A percentile compares a stretch with the other conserved stretches of the same genome.
Conservation (phyloP, 139 green algal genomes). For the Micractinium conductrix region DNA sequence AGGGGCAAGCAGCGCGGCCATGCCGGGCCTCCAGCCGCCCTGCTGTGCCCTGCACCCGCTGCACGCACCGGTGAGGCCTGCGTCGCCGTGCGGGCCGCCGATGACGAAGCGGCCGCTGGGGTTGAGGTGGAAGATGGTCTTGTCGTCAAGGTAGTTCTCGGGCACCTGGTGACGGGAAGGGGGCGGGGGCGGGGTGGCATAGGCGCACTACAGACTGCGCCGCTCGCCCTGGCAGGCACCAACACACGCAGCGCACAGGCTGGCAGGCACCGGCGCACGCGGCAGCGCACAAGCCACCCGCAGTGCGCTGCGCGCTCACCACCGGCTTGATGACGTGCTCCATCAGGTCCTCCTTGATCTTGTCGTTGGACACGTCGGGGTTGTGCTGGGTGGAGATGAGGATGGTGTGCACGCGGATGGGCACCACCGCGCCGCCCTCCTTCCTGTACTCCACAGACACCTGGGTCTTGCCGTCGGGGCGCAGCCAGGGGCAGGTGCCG, state of each 20-base stretch:
- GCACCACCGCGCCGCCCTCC: conserved; percentile 87
- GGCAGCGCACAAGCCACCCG: not conserved
- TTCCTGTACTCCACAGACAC: conserved; percentile 99
- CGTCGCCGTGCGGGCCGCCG: conserved; percentile 97
- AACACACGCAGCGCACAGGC: too few species aligned
- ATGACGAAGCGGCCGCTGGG: conserved; percentile 98
- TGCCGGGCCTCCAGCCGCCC: too few species aligned
- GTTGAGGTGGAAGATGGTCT: conserved; percentile 99
- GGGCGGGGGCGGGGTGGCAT: too few species aligned
- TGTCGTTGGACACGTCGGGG: conserved; percentile 95
- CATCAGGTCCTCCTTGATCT: conserved; percentile 96
- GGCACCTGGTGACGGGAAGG: conserved; percentile 6
- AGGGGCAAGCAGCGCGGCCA: too few species aligned
- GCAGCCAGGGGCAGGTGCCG: conserved; percentile 91
- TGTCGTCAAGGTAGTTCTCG: conserved; percentile 94
- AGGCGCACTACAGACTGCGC: too few species aligned
- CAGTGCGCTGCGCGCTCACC: conserved; percentile 71
- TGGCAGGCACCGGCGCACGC: too few species aligned
- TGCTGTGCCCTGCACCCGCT: too few species aligned
- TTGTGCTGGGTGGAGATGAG: conserved; percentile 98
- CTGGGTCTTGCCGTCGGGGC: conserved; percentile 99
- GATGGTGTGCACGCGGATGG: conserved; percentile 98
- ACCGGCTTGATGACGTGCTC: conserved; percentile 99
- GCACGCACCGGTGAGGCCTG: conserved; percentile 96
- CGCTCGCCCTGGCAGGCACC: too few species aligned